Percentiles rank a stretch among this genome's conserved stretches.
Conservation (phyloP, 352 stramenopile genomes). For the Pythium graminicola region DNA sequence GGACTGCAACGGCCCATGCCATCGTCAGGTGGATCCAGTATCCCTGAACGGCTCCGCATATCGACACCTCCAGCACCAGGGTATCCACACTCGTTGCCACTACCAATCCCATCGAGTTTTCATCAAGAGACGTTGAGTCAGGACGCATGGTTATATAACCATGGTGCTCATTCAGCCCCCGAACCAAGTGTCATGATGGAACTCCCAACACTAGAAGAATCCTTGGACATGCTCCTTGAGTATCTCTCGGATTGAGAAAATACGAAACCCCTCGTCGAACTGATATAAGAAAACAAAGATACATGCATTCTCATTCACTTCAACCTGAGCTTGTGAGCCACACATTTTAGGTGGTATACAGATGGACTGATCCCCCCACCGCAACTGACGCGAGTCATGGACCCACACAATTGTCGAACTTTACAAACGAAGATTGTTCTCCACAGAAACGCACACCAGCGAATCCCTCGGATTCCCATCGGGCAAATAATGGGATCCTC, state of each 20-base stretch:
- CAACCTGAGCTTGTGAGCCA: conserved; percentile 1
- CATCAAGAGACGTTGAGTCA: no score
- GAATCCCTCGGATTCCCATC: no score
- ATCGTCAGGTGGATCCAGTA: neutral
- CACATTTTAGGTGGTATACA: conserved; percentile 1
- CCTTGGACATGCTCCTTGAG: conserved; percentile 16
- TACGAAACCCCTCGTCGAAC: no score
- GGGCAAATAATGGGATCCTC: no score
- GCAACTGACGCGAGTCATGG: no score
- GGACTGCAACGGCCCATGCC: conserved; percentile 5
- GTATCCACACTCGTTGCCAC: neutral
- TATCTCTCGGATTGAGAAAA: conserved; percentile 11
- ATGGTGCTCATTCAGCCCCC: neutral
- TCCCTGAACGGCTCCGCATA: neutral
- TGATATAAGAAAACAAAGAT: neutral
- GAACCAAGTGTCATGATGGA: conserved; percentile 1
- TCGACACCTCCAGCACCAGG: neutral
- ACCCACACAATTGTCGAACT: no score
- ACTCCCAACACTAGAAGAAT: conserved; percentile 16
- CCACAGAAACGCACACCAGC: no score
- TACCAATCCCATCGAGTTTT: neutral
- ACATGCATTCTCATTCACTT: neutral
- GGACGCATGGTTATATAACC: neutral
- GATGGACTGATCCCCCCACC: no score
- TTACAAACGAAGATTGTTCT: no score